Percentiles rank a stretch among this genome's conserved stretches.
Evolutionary conservation across 441 rosid species (phyloP).

Genomic region (Biscutella laevigata): DNA sequence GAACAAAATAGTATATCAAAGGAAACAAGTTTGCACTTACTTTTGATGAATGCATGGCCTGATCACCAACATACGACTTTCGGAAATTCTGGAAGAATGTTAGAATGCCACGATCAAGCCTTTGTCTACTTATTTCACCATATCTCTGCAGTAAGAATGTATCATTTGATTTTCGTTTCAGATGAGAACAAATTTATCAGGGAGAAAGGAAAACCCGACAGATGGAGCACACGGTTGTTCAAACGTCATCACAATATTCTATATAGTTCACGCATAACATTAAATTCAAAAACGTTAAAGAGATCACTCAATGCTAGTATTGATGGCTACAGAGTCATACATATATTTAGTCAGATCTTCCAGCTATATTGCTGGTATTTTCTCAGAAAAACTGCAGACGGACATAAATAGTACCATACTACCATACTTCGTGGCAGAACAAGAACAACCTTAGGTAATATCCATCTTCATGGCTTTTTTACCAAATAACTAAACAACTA

Average conservation of each 20-base stretch:
- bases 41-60: constrained; percentile 98
- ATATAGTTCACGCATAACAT: background rate
- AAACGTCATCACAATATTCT: constrained; percentile 2
- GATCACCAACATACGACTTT: constrained; percentile 99
- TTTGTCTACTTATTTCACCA: constrained; percentile 80
- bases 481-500: background rate
- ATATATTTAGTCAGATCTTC: background rate
- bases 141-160: constrained; percentile 59
- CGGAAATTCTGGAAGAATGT: constrained; percentile 94
- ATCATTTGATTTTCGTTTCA: constrained; percentile 7
- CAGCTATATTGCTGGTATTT: background rate
- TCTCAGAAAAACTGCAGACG: background rate
- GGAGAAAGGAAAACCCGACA: constrained; percentile 9
- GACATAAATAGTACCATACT: background rate
- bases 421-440: too few relatives aligned
- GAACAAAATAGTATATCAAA: background rate
- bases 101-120: constrained; percentile 98
- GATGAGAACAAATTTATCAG: constrained; percentile 15
- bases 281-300: background rate
- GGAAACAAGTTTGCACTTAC: constrained; percentile 34
- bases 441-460: background rate
- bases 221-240: constrained; percentile 6
- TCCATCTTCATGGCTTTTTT: constrained; percentile 5
- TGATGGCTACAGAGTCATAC: constrained; percentile 4
- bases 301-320: background rate